phyloP scores from a whole-genome alignment of 2,329 filamentous ascomycete species.

The Colletotrichum cereale region DNA sequence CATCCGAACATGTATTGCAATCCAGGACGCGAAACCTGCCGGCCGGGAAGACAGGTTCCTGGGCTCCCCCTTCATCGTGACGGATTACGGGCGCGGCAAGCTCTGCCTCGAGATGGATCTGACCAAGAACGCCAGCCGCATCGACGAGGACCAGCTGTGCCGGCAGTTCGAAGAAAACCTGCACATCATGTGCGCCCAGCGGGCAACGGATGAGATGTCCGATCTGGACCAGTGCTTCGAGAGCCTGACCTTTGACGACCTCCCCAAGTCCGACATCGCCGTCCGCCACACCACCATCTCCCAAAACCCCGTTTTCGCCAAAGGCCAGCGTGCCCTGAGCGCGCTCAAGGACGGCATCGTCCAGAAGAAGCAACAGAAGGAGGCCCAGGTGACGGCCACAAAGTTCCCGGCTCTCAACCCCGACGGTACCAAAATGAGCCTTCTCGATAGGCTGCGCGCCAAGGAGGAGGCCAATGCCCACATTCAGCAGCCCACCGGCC shows the following conservation, averaged over 20 bases:
- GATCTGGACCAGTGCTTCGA: slow-evolving; percentile 63
- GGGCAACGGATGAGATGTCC: slow-evolving; percentile 47
- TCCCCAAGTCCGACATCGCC: slow-evolving; percentile 68
- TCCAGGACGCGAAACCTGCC: slow-evolving; percentile 64
- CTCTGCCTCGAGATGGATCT: slow-evolving; percentile 70
- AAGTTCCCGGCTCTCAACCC: slow-evolving; percentile 51
- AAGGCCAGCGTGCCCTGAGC: slow-evolving; percentile 76
- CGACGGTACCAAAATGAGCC: slow-evolving; percentile 69
- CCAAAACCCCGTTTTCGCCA: slow-evolving; percentile 69
- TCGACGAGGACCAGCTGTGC: slow-evolving; percentile 67
- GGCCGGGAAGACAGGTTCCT: slow-evolving; percentile 32
- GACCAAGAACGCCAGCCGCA: slow-evolving; percentile 50
- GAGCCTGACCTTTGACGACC: slow-evolving; percentile 50
- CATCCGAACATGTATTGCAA: slow-evolving; percentile 73
- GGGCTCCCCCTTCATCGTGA: slow-evolving; percentile 57
- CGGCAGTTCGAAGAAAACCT: slow-evolving; percentile 67
- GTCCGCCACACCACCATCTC: slow-evolving; percentile 61
- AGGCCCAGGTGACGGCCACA: slow-evolving; percentile 51
- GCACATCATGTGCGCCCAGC: slow-evolving; percentile 56
- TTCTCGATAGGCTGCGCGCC: slow-evolving; percentile 80
- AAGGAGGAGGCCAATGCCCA: slow-evolving; percentile 72
- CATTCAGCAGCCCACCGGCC: slow-evolving; percentile 56
- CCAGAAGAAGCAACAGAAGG: slow-evolving; percentile 62
- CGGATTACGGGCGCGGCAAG: slow-evolving; percentile 66
- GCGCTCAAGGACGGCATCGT: slow-evolving; percentile 75